Evolutionary conservation across 768 basidiomycete genomes (phyloP).

Genomic region (Daedalea quercina): DNA sequence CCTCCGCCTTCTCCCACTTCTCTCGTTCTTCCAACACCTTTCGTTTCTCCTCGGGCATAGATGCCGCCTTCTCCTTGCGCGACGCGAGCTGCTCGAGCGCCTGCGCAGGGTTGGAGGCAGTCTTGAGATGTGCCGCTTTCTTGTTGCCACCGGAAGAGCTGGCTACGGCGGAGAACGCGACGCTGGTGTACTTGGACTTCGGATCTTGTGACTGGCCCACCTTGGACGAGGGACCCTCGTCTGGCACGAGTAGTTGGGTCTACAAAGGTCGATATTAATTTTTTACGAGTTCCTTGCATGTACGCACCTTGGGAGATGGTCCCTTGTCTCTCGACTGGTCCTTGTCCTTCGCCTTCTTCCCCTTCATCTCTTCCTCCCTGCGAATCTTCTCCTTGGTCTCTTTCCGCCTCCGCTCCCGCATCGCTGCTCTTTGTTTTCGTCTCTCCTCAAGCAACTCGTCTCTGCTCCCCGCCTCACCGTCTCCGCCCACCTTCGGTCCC

Average conservation of each 20-base stretch:
- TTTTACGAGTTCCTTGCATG: neutral
- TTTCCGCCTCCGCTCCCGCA: slow-evolving; percentile 81
- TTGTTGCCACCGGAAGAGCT: slow-evolving; percentile 36
- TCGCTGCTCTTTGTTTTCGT: slow-evolving; percentile 64
- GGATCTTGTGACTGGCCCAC: slow-evolving; percentile 25
- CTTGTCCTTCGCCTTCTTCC: slow-evolving; percentile 40
- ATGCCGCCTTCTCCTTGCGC: slow-evolving; percentile 70
- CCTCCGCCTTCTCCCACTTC: slow-evolving; percentile 86
- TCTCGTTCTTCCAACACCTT: slow-evolving; percentile 75
- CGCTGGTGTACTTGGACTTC: slow-evolving; percentile 43
- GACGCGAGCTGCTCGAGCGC: slow-evolving; percentile 77
- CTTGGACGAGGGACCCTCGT: slow-evolving; percentile 28
- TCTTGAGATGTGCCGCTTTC: slow-evolving; percentile 50
- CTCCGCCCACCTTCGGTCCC: slow-evolving; percentile 19
- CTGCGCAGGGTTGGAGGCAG: slow-evolving; percentile 74
- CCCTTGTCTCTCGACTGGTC: slow-evolving; percentile 36
- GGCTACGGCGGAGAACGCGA: slow-evolving; percentile 63
- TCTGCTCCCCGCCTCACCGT: slow-evolving; percentile 46
- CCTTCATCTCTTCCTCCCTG: slow-evolving; percentile 52
- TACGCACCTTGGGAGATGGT: slow-evolving; percentile 47
- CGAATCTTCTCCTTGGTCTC: slow-evolving; percentile 80
- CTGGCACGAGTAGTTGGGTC: slow-evolving; percentile 71
- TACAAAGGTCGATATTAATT: slow-evolving; percentile 19
- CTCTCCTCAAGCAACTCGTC: slow-evolving; percentile 84
- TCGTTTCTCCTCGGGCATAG: slow-evolving; percentile 78